phyloP scores from a whole-genome alignment of 805 yeast species.

The Yarrowia deformans region DNA sequence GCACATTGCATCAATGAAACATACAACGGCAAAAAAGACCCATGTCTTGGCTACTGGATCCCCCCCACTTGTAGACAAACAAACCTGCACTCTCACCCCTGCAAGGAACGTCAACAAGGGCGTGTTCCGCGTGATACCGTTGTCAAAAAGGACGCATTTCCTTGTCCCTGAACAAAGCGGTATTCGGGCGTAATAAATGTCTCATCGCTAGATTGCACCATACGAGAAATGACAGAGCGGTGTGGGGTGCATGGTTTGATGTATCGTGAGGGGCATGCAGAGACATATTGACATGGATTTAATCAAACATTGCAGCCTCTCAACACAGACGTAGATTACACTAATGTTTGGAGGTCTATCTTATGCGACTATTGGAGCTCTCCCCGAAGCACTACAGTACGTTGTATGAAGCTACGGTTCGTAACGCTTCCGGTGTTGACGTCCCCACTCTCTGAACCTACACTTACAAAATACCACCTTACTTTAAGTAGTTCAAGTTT shows the following conservation, averaged over 20 bases:
- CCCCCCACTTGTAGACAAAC: background rate
- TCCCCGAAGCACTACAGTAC: background rate
- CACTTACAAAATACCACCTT: background rate
- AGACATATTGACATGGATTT: background rate
- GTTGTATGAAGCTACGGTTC: background rate
- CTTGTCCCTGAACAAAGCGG: background rate
- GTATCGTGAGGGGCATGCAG: background rate
- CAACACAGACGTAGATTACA: no score
- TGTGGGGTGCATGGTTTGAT: constrained; percentile 2
- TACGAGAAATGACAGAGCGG: background rate
- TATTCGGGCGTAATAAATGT: background rate
- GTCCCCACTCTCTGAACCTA: background rate
- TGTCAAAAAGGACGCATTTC: background rate
- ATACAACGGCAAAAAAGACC: background rate
- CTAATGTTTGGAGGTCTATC: no score
- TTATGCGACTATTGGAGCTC: no score
- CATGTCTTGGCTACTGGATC: background rate
- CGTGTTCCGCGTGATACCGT: constrained; percentile 5
- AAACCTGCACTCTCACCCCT: background rate
- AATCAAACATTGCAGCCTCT: no score
- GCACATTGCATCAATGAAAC: background rate
- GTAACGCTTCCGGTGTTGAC: background rate
- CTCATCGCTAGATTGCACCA: background rate
- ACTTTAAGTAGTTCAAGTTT: background rate
- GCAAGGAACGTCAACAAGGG: constrained; percentile 7